Evolutionary conservation across 805 yeast genomes (phyloP), one percentile per base, ranked within the genome.

Genomic region (Torulaspora quercuum): DNA sequence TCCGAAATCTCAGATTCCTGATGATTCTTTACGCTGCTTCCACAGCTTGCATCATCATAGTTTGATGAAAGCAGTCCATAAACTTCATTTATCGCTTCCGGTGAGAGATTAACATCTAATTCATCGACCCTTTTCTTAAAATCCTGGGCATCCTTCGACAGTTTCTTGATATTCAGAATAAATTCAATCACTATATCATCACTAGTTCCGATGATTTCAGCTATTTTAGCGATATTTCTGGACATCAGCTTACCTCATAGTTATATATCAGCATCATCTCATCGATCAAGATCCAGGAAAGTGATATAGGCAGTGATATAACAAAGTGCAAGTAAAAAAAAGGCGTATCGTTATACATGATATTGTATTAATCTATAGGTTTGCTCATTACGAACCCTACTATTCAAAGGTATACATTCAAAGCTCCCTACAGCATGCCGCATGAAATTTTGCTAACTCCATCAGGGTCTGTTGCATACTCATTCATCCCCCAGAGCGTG

Each of bases 101-200:
- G 28, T 15, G 47, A 19, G 26, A 59, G 60, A 4, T 66, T 73
- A 23, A 72, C 72, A 4, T 75, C 78, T 37, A 67, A 56, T 10
- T 65, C 72, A 4, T 53, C 50, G 14, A 76, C 51, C 4, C 59
- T 61, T 10, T 46, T 29, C 13, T 54, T 52, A 46, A 77, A 73
- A 8, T 62, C 64, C 5, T 48, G 48, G 1, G 55, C 39, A 11
- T 60, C 53, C 3, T 42, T 19, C 2, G 72, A 58, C 14, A 57
- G 52, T 2, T 46, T 45, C 42, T 63, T 63, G 6, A 76, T 47
- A 39, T 66, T 64, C 9, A 67, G 39, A 4, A 77, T 57, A 47
- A 69, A 74, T 41, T 71, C 74, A 1, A 76, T 71, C 14, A 74
- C 61, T 5, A 65, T 59, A 23, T 54, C 57, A 38, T 75, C 79